A percentile compares a stretch with the other conserved stretches of the same genome.
Evolutionary conservation across 495 filamentous ascomycete genomes (phyloP).

Genomic region (Aspergillus nanangensis): DNA sequence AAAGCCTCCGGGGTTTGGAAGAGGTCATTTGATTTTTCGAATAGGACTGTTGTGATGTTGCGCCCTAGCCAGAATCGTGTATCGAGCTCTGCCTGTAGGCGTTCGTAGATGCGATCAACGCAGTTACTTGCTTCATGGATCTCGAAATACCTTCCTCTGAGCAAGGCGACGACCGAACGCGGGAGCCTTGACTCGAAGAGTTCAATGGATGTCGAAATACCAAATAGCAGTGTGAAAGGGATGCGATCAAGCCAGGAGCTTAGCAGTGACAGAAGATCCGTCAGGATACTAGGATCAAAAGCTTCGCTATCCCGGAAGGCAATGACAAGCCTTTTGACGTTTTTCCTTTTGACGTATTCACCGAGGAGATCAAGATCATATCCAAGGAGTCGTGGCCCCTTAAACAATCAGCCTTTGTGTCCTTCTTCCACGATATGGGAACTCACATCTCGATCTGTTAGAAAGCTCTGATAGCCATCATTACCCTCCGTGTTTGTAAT

Average conservation of each 20-base stretch:
- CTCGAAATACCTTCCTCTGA: conserved; percentile 79
- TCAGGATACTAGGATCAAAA: conserved; percentile 75
- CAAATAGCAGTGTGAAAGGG: conserved; percentile 81
- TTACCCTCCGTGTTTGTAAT: conserved; percentile 51
- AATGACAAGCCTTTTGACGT: conserved; percentile 61
- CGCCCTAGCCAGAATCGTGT: conserved; percentile 66
- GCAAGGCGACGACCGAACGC: conserved; percentile 62
- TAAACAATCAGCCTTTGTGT: conserved; percentile 13
- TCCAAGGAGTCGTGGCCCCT: conserved; percentile 71
- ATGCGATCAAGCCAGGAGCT: conserved; percentile 88
- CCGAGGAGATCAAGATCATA: conserved; percentile 87
- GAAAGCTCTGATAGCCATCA: conserved; percentile 39
- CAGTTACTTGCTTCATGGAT: conserved; percentile 71
- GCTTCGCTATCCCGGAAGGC: conserved; percentile 89
- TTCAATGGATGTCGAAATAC: conserved; percentile 86
- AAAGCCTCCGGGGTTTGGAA: conserved; percentile 85
- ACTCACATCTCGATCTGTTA: conserved; percentile 51
- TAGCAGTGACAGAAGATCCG: conserved; percentile 73
- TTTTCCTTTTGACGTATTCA: conserved; percentile 53
- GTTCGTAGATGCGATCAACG: conserved; percentile 74
- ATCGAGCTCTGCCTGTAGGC: conserved; percentile 52
- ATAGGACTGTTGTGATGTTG: conserved; percentile 51
- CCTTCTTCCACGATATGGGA: background rate
- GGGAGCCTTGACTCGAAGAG: conserved; percentile 81
- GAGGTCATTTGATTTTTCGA: conserved; percentile 78